Conservation (phyloP, 441 rosid genomes). For the Macaranga tanarius region DNA sequence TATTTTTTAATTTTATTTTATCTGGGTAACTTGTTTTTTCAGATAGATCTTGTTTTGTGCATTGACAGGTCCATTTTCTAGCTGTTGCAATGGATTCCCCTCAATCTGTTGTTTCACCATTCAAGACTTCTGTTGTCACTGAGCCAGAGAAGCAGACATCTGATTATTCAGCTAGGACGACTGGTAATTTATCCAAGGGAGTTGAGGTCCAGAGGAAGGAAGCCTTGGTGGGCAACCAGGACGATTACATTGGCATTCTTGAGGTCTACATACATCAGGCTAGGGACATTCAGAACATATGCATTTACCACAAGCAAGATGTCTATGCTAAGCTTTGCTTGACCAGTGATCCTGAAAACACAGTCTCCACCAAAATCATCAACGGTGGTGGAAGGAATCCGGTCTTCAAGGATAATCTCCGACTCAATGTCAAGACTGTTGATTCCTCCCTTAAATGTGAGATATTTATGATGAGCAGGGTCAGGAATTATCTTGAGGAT, state of each 20-base stretch:
- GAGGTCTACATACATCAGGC: slow-evolving; percentile 86
- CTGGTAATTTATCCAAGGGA: slow-evolving; percentile 37
- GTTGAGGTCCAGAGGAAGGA: slow-evolving; percentile 40
- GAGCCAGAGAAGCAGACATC: slow-evolving; percentile 59
- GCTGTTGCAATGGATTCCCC: slow-evolving; percentile 79
- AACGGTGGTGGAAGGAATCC: slow-evolving; percentile 99
- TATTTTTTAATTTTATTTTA: no score
- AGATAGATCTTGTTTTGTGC: slow-evolving; percentile 21
- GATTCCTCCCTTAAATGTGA: slow-evolving; percentile 90
- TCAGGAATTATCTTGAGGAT: slow-evolving; percentile 94
- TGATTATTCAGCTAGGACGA: slow-evolving; percentile 36
- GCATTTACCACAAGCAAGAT: slow-evolving; percentile 99
- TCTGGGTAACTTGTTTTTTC: slow-evolving; percentile 4
- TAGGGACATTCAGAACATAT: slow-evolving; percentile 97
- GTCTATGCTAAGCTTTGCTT: slow-evolving; percentile 96
- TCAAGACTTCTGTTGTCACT: slow-evolving; percentile 45
- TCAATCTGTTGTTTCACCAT: slow-evolving; percentile 90
- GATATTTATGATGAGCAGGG: slow-evolving; percentile 98
- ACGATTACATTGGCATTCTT: slow-evolving; percentile 53
- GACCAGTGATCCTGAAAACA: slow-evolving; percentile 73
- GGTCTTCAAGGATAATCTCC: slow-evolving; percentile 70
- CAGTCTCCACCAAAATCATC: slow-evolving; percentile 82
- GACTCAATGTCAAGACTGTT: slow-evolving; percentile 56
- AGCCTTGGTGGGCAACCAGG: slow-evolving; percentile 16
- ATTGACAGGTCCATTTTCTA: slow-evolving; percentile 36